A percentile compares a stretch with the other conserved stretches of the same genome.
Evolutionary conservation across 371 early-diverging fungal species (phyloP).

Genomic region (Batkoa obscura): DNA sequence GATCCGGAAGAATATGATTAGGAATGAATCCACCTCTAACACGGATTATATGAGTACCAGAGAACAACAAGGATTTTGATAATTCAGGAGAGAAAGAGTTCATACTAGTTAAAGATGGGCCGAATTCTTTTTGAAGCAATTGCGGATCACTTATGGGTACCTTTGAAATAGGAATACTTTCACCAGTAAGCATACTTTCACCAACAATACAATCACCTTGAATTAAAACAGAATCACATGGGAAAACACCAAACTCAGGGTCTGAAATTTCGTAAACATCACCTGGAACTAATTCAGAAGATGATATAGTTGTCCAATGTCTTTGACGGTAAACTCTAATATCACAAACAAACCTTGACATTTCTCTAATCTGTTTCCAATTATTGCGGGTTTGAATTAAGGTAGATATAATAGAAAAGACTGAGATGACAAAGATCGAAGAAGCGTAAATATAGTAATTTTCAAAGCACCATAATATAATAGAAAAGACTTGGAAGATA

Average conservation of each 20-base stretch:
- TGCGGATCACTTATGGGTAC: no score
- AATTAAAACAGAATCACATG: slow-evolving; percentile 91
- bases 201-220: slow-evolving; percentile 95
- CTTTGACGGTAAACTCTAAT: slow-evolving; percentile 52
- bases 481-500: slow-evolving; percentile 79
- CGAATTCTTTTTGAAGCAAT: slow-evolving; percentile 32
- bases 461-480: slow-evolving; percentile 80
- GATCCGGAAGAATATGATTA: background rate
- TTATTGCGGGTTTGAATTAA: slow-evolving; percentile 60
- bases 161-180: slow-evolving; percentile 59
- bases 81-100: slow-evolving; percentile 38
- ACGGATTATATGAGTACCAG: slow-evolving; percentile 83
- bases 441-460: slow-evolving; percentile 89
- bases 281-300: slow-evolving; percentile 87
- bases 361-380: slow-evolving; percentile 58
- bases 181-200: slow-evolving; percentile 98
- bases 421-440: slow-evolving; percentile 75
- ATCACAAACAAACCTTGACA: slow-evolving; percentile 68
- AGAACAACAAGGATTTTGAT: slow-evolving; percentile 52
- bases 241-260: slow-evolving; percentile 39
- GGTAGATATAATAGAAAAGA: slow-evolving; percentile 54
- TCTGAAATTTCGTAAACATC: slow-evolving; percentile 75
- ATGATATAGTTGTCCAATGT: slow-evolving; percentile 37
- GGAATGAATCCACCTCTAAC: slow-evolving; percentile 24
- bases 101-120: slow-evolving; percentile 22